Evolutionary conservation across 192 early-diverging fungal species (phyloP).

Genomic region (Podila horticola): DNA sequence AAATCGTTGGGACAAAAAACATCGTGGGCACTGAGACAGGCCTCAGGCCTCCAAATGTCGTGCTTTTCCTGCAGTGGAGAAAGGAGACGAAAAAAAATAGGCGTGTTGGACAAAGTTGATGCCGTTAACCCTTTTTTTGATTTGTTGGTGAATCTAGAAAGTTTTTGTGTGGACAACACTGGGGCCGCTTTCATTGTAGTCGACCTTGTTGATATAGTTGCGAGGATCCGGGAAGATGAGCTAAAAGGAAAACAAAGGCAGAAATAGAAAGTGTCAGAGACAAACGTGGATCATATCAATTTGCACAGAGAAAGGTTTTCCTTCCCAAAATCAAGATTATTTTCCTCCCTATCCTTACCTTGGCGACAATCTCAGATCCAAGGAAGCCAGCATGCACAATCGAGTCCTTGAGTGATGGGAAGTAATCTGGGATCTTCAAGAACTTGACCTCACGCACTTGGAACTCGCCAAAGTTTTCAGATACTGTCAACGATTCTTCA

Average conservation of each 20-base stretch:
- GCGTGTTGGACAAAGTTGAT: not conserved
- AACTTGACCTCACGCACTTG: slow-evolving; percentile 89
- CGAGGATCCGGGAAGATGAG: slow-evolving; percentile 71
- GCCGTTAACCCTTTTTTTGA: not conserved
- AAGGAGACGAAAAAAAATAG: not conserved
- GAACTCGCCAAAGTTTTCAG: slow-evolving; percentile 87
- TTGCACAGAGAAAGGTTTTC: not conserved
- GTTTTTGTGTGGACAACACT: slow-evolving; percentile 78
- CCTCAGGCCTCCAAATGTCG: not conserved
- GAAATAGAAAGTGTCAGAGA: not conserved
- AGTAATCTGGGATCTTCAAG: slow-evolving; percentile 87
- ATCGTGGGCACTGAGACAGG: not conserved
- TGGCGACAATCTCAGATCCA: slow-evolving; percentile 88
- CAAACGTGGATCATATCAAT: not conserved
- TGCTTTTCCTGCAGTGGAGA: not conserved
- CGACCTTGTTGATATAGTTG: slow-evolving; percentile 79
- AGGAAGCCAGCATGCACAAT: slow-evolving; percentile 78
- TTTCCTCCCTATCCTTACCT: slow-evolving; percentile 60
- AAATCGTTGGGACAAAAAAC: not conserved
- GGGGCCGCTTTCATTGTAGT: slow-evolving; percentile 94
- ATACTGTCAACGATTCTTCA: slow-evolving; percentile 69
- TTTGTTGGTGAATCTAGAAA: slow-evolving; percentile 42
- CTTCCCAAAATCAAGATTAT: not conserved
- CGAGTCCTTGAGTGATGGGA: slow-evolving; percentile 77
- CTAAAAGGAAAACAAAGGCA: slow-evolving; percentile 25